These are phyloP conservation scores for Seiridium cupressi DNA, from an alignment of 2,329 filamentous ascomycete species.

Conservation along the genomic window DNA sequence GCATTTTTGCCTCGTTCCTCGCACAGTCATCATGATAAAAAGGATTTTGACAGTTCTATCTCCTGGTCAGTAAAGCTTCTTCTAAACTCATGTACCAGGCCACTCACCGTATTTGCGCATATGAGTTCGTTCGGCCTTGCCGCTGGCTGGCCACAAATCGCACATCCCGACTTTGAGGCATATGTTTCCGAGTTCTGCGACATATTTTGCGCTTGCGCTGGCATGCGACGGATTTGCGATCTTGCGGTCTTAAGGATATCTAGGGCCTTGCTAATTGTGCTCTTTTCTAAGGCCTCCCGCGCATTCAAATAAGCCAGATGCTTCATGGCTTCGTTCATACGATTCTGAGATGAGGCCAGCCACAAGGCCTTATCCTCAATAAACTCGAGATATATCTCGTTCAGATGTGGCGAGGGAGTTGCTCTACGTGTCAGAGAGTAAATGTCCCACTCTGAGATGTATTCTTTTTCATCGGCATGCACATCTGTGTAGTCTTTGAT, in stretches of 20 bases:
- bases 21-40: conserved; percentile 51
- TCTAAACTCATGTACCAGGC: background rate
- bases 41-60: conserved; percentile 39
- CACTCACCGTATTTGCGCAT: conserved; percentile 49
- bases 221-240: conserved; percentile 22
- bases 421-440: conserved; percentile 51
- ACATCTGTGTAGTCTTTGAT: conserved; percentile 58
- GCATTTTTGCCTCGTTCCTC: conserved; percentile 29
- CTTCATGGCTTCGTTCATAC: conserved; percentile 54
- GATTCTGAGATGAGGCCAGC: conserved; percentile 46
- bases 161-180: conserved; percentile 44
- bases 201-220: conserved; percentile 16
- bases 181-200: conserved; percentile 34
- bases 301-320: conserved; percentile 51
- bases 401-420: conserved; percentile 50
- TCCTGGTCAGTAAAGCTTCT: conserved; percentile 13
- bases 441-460: conserved; percentile 57
- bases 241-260: conserved; percentile 41
- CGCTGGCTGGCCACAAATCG: conserved; percentile 43
- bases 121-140: conserved; percentile 43
- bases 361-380: conserved; percentile 48
- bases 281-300: conserved; percentile 43
- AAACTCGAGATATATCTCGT: conserved; percentile 51
- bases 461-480: conserved; percentile 53
- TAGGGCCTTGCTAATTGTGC: conserved; percentile 40